Percentiles rank a stretch among this genome's conserved stretches.
Conservation (phyloP, 2,329 filamentous ascomycete species). For the Xylaria sp. region DNA sequence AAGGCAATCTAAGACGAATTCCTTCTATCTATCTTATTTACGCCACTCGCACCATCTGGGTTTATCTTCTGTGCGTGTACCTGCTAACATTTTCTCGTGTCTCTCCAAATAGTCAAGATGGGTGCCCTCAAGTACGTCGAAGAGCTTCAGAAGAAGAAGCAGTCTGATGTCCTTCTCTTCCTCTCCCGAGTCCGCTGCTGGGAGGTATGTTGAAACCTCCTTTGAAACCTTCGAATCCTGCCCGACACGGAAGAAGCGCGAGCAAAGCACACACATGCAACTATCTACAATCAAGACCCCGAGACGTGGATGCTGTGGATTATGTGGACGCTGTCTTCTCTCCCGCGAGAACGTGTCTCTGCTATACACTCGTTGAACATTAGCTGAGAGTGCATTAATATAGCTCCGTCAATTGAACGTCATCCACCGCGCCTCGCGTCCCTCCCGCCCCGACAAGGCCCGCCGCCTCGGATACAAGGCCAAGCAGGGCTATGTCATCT, state of each 20-base stretch:
- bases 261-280: slow-evolving; percentile 39
- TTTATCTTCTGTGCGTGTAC: not conserved
- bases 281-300: slow-evolving; percentile 39
- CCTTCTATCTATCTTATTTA: no score
- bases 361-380: slow-evolving; percentile 99
- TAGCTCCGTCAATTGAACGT: slow-evolving; percentile 99
- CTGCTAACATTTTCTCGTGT: slow-evolving; percentile 41
- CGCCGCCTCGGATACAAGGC: slow-evolving; percentile 99
- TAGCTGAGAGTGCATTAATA: slow-evolving; percentile 99
- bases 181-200: slow-evolving; percentile 99
- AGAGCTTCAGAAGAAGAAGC: slow-evolving; percentile 99
- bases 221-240: slow-evolving; percentile 32
- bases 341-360: slow-evolving; percentile 63
- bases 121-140: slow-evolving; percentile 99
- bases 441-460: slow-evolving; percentile 99
- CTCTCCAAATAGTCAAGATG: slow-evolving; percentile 74
- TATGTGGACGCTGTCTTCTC: slow-evolving; percentile 52
- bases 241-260: slow-evolving; percentile 45
- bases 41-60: no score
- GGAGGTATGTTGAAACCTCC: slow-evolving; percentile 81
- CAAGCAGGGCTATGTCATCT: slow-evolving; percentile 99
- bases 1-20: no score
- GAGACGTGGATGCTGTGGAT: slow-evolving; percentile 52
- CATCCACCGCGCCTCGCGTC: slow-evolving; percentile 98
- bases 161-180: slow-evolving; percentile 99